Conservation (phyloP, 352 stramenopile genomes). For the Phytophthora crassamura region DNA sequence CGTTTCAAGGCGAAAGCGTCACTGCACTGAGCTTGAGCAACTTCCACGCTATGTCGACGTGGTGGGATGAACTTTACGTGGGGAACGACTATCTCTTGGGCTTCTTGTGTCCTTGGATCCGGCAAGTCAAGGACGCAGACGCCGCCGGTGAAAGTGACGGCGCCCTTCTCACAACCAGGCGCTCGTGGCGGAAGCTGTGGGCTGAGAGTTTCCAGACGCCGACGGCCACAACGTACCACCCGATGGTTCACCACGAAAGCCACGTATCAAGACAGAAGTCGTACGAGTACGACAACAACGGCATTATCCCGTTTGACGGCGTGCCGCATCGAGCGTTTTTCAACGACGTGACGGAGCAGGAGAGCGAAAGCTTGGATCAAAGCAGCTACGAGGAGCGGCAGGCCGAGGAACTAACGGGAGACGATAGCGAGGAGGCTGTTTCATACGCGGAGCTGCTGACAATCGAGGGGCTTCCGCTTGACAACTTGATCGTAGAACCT, state of each 20-base stretch:
- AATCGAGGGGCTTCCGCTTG: slow-evolving; percentile 53
- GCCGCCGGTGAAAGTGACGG: slow-evolving; percentile 28
- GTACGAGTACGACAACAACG: slow-evolving; percentile 83
- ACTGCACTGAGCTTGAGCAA: slow-evolving; percentile 82
- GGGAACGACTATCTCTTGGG: slow-evolving; percentile 91
- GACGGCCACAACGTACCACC: slow-evolving; percentile 51
- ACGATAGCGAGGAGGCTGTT: slow-evolving; percentile 55
- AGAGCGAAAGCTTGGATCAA: slow-evolving; percentile 52
- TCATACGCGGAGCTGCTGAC: slow-evolving; percentile 61
- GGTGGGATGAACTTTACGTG: slow-evolving; percentile 97
- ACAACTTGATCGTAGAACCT: slow-evolving; percentile 58
- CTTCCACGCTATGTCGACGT: slow-evolving; percentile 81
- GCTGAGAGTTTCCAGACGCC: slow-evolving; percentile 32
- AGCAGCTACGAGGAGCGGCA: slow-evolving; percentile 46
- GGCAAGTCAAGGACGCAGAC: slow-evolving; percentile 12
- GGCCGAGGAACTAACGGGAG: slow-evolving; percentile 15
- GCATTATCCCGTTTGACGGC: slow-evolving; percentile 87
- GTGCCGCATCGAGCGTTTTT: slow-evolving; percentile 82
- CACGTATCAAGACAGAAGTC: slow-evolving; percentile 82
- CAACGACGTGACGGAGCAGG: slow-evolving; percentile 69
- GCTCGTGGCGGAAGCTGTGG: slow-evolving; percentile 71
- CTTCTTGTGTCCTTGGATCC: slow-evolving; percentile 87
- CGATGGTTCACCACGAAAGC: slow-evolving; percentile 87
- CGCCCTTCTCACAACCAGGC: slow-evolving; percentile 50
- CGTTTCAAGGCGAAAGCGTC: slow-evolving; percentile 64